Evolutionary conservation across 2,329 filamentous ascomycete genomes (phyloP), one percentile per base, ranked within the genome.

Genomic region (Incumbomyces lentus): DNA sequence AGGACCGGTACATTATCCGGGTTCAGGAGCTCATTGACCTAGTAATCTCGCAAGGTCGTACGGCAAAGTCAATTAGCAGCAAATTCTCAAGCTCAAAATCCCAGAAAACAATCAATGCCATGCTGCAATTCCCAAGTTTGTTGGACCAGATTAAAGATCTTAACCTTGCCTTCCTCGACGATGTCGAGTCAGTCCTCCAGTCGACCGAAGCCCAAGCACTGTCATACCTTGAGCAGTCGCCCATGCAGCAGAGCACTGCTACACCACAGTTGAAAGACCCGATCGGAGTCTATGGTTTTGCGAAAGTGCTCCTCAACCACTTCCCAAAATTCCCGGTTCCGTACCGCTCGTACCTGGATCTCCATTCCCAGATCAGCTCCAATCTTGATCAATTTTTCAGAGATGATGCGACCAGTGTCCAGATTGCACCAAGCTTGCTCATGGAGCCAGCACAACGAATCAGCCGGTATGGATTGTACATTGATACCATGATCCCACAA

Each of bases 401-500:
- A 52, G 74, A 87, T 57, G 80, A 81, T 47, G 54, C 50, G 3
- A 81, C 84, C 51, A 90, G 88, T 2, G 89, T 83, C 58, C 92
- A 98, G 67, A 78, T 81, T 48, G 76, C 96, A 45, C 88, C 86
- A 40, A 96, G 92, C 2, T 77, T 92, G 52, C 75, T 98, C 46
- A 98, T 98, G 62, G 92, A 98, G 65, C 92, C 92, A 2, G 89
- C 98, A 0, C 92, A 98, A 64, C 78, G 92, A 44, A 74, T 98
- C 44, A 92, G 92, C 19, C 82, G 92, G 19, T 98, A 98, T 67
- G 95, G 87, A 59, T 72, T 98, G 31, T 83, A 96, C 60, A 96
- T 98, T 57, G 92, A 98, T 67, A 89, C 93, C 59, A 95, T 98
- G 60, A 53, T 57, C 30, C 55, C 55, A 10, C 55, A 55, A 35